Conservation (phyloP, 768 basidiomycete genomes). For the Hygrophorus pudorinus region DNA sequence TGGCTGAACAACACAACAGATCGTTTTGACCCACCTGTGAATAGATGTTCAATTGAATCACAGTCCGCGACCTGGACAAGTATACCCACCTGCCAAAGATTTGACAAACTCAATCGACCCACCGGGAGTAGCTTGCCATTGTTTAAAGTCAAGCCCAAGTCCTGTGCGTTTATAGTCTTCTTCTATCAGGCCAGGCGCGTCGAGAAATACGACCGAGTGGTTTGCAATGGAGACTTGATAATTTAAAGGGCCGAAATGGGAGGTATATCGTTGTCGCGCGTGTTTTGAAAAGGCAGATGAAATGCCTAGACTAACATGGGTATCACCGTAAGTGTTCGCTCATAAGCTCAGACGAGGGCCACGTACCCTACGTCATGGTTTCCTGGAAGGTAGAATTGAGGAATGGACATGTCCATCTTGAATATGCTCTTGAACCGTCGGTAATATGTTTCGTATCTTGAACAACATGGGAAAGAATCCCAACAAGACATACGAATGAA, state of each 20-base stretch:
- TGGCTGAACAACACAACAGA: constrained; percentile 75
- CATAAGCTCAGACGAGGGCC: constrained; percentile 7
- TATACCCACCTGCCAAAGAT: constrained; percentile 27
- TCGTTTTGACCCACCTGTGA: constrained; percentile 21
- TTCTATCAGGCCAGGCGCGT: constrained; percentile 65
- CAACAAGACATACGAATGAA: no score
- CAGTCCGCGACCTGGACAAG: background rate
- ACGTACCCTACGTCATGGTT: constrained; percentile 83
- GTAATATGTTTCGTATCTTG: constrained; percentile 68
- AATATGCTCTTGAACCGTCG: constrained; percentile 67
- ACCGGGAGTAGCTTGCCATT: constrained; percentile 36
- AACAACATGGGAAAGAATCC: background rate
- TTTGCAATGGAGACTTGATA: constrained; percentile 54
- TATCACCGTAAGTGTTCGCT: constrained; percentile 17
- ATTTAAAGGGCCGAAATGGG: constrained; percentile 71
- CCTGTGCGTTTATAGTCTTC: constrained; percentile 50
- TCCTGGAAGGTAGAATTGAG: constrained; percentile 70
- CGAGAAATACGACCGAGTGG: constrained; percentile 63
- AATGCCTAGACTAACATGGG: constrained; percentile 34
- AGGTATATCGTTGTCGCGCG: constrained; percentile 47
- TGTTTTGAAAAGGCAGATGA: constrained; percentile 34
- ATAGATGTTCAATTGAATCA: constrained; percentile 2
- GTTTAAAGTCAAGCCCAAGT: constrained; percentile 27
- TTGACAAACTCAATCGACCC: constrained; percentile 49
- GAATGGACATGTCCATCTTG: constrained; percentile 31